Percentiles rank a stretch among this genome's conserved stretches.
These are phyloP conservation scores for Alternaria sp. DNA, from an alignment of 2,329 filamentous ascomycete species.

Conservation along the genomic window DNA sequence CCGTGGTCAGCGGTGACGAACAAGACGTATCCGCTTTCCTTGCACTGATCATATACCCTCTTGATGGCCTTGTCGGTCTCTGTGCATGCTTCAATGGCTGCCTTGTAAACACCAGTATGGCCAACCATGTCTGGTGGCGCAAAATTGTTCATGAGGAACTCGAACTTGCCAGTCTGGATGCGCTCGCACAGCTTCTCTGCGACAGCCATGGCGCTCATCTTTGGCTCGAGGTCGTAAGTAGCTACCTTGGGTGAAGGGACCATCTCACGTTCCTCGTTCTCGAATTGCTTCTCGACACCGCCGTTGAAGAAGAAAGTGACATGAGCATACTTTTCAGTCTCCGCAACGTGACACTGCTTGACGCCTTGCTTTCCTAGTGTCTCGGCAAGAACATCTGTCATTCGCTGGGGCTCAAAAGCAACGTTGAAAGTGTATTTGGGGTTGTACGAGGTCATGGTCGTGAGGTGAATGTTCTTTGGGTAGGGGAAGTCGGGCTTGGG, in stretches of 20 bases:
- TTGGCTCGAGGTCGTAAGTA: constrained; percentile 92
- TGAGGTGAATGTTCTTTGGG: constrained; percentile 85
- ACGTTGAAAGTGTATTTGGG: constrained; percentile 89
- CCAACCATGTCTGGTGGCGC: constrained; percentile 99
- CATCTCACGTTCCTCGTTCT: constrained; percentile 89
- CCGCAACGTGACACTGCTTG: constrained; percentile 94
- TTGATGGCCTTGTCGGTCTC: constrained; percentile 95
- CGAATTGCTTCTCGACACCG: constrained; percentile 95
- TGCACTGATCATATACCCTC: constrained; percentile 90
- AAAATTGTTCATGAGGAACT: constrained; percentile 99
- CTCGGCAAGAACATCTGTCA: constrained; percentile 98
- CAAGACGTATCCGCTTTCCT: constrained; percentile 88
- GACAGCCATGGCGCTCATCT: constrained; percentile 93
- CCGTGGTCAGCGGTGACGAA: constrained; percentile 98
- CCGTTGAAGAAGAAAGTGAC: constrained; percentile 99
- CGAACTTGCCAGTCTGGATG: constrained; percentile 83
- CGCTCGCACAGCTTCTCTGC: constrained; percentile 90
- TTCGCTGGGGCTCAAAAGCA: constrained; percentile 92
- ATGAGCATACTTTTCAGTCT: constrained; percentile 99
- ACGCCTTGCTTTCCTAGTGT: constrained; percentile 89
- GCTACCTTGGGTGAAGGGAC: constrained; percentile 94
- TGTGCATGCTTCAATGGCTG: constrained; percentile 82
- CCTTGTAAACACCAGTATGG: constrained; percentile 96
- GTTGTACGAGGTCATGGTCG: constrained; percentile 99
- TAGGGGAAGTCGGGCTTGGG: constrained; percentile 90